A percentile compares a stretch with the other conserved stretches of the same genome.
Evolutionary conservation across 2,329 filamentous ascomycete genomes (phyloP).

Genomic region (Fusarium piperis): DNA sequence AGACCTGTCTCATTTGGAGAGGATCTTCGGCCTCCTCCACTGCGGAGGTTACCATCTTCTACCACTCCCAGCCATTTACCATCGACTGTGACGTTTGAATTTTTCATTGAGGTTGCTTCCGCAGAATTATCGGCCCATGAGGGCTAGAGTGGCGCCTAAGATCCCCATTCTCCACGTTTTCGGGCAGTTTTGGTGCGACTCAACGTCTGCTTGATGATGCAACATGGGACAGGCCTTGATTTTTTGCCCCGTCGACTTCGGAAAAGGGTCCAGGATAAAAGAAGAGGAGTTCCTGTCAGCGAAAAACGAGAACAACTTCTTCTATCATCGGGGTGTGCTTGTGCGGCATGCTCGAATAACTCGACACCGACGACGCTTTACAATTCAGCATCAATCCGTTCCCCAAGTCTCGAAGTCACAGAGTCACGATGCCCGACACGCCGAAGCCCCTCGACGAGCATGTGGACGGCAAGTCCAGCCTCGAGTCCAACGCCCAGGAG

Average conservation of each 20-base stretch:
- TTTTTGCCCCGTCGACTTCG: neutral
- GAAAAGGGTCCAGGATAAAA: constrained; percentile 8
- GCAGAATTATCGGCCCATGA: neutral
- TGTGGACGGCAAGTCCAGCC: constrained; percentile 27
- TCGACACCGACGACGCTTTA: neutral
- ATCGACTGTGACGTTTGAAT: constrained; percentile 19
- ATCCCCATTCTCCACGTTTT: constrained; percentile 25
- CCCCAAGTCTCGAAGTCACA: neutral
- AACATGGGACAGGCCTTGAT: constrained; percentile 1
- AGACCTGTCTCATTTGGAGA: neutral
- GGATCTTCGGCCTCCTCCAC: neutral
- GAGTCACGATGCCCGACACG: constrained; percentile 7
- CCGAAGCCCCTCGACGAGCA: constrained; percentile 27
- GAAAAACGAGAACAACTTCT: neutral
- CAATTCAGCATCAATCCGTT: neutral
- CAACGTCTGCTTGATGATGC: constrained; percentile 21
- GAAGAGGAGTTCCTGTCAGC: neutral
- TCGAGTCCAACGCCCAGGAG: constrained; percentile 27
- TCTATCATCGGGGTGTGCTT: neutral
- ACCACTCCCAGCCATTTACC: neutral
- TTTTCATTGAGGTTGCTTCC: constrained; percentile 12
- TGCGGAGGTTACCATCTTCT: constrained; percentile 14
- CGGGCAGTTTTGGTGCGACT: constrained; percentile 4
- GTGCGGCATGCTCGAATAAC: constrained; percentile 3
- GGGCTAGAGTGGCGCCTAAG: constrained; percentile 5